phyloP scores from a whole-genome alignment of 441 rosid species.

The Populus trichocarpa region DNA sequence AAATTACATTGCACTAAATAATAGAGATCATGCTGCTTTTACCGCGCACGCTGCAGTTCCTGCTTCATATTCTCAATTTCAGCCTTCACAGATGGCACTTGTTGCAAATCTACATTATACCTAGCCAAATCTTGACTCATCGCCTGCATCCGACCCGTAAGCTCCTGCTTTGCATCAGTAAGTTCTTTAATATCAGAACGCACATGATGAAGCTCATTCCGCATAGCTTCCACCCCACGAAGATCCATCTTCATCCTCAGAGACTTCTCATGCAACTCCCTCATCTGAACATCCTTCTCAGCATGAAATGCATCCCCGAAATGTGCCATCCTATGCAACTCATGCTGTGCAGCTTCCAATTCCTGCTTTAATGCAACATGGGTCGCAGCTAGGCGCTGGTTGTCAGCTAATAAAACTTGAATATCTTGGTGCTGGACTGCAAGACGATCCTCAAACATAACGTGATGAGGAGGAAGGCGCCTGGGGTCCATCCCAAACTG shows the following conservation, averaged over 20 bases:
- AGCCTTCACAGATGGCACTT: slow-evolving; percentile 63
- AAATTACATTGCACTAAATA: not conserved
- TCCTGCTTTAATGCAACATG: slow-evolving; percentile 97
- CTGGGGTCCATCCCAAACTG: slow-evolving; percentile 61
- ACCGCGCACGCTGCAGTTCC: slow-evolving; percentile 94
- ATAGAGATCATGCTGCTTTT: slow-evolving; percentile 6
- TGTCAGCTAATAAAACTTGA: slow-evolving; percentile 82
- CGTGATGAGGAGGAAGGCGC: slow-evolving; percentile 62
- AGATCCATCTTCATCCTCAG: slow-evolving; percentile 62
- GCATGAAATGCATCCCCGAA: slow-evolving; percentile 60
- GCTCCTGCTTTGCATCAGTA: slow-evolving; percentile 59
- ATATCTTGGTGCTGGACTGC: slow-evolving; percentile 82
- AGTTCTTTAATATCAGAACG: slow-evolving; percentile 78
- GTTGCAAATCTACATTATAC: slow-evolving; percentile 67
- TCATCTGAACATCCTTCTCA: slow-evolving; percentile 81
- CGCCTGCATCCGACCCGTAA: slow-evolving; percentile 61
- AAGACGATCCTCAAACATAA: slow-evolving; percentile 67
- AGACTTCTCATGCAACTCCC: slow-evolving; percentile 84
- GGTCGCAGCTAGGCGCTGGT: slow-evolving; percentile 80
- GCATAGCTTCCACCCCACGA: slow-evolving; percentile 62
- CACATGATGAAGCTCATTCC: slow-evolving; percentile 59
- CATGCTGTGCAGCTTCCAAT: slow-evolving; percentile 75
- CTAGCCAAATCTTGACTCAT: slow-evolving; percentile 78
- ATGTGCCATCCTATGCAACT: slow-evolving; percentile 62
- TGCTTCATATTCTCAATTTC: slow-evolving; percentile 79